A percentile compares a stretch with the other conserved stretches of the same genome.
These are phyloP conservation scores for Pseudogymnoascus pannorum DNA, from an alignment of 2,329 filamentous ascomycete species.

Conservation along the genomic window DNA sequence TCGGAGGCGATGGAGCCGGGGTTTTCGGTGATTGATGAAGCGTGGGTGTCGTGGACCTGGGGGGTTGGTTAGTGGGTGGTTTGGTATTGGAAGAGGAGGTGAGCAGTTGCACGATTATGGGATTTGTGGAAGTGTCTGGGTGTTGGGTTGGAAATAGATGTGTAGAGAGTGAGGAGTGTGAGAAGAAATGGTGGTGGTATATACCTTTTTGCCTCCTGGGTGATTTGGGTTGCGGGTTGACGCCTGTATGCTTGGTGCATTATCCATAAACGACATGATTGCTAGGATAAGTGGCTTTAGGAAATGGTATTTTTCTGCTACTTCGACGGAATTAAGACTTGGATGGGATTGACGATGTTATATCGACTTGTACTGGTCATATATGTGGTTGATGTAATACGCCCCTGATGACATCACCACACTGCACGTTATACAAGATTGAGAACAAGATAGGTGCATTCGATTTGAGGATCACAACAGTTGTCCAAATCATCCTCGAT, in stretches of 20 bases:
- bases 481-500: neutral
- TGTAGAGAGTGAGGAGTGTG: neutral
- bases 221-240: slow-evolving; percentile 1
- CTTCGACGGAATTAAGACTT: neutral
- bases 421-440: neutral
- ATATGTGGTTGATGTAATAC: slow-evolving; percentile 3
- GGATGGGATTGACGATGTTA: neutral
- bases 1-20: slow-evolving; percentile 58
- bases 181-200: slow-evolving; percentile 1
- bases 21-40: slow-evolving; percentile 49
- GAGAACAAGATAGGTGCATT: neutral
- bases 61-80: slow-evolving; percentile 22
- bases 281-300: neutral
- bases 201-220: slow-evolving; percentile 7
- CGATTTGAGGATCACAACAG: neutral
- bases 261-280: slow-evolving; percentile 7
- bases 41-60: slow-evolving; percentile 43
- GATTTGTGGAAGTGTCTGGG: neutral
- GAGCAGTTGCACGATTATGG: neutral
- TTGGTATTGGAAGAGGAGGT: neutral
- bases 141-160: neutral
- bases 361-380: slow-evolving; percentile 2
- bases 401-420: slow-evolving; percentile 2
- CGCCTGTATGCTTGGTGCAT: slow-evolving; percentile 3
- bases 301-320: neutral